These are phyloP conservation scores for Ceratocystiopsis sp. DNA, from an alignment of 2,329 filamentous ascomycete species.

Conservation along the genomic window DNA sequence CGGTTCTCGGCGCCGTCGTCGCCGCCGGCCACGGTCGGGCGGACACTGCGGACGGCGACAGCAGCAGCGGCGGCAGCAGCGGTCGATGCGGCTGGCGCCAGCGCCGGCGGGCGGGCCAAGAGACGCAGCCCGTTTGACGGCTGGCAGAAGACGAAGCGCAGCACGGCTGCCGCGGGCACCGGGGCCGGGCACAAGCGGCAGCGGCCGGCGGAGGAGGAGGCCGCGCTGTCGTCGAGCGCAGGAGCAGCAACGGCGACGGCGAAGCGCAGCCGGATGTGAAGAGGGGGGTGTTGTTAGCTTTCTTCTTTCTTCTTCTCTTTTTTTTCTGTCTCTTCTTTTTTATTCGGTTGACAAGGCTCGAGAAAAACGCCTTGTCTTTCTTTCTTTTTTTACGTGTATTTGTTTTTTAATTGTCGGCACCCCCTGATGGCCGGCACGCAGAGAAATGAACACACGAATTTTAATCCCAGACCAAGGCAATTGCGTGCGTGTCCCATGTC, in stretches of 20 bases:
- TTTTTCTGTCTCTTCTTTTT: background rate
- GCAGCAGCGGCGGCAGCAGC: constrained; percentile 25
- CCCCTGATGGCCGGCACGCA: too few species aligned
- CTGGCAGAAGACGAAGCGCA: constrained; percentile 49
- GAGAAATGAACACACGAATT: too few species aligned
- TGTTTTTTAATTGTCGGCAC: too few species aligned
- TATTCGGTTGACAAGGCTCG: too few species aligned
- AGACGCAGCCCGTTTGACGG: constrained; percentile 44
- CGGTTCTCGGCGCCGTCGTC: constrained; percentile 36
- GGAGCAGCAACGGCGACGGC: too few species aligned
- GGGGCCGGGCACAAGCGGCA: constrained; percentile 26
- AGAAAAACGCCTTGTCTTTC: too few species aligned
- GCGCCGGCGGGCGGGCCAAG: constrained; percentile 14
- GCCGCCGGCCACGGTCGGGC: constrained; percentile 40
- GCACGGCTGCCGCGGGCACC: constrained; percentile 10
- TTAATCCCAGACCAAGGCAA: too few species aligned
- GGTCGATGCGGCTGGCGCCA: constrained; percentile 16
- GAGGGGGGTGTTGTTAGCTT: background rate
- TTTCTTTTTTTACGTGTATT: too few species aligned
- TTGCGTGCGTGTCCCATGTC: too few species aligned
- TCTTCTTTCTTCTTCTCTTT: constrained; percentile 2
- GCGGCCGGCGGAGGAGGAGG: constrained; percentile 16
- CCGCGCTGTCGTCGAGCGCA: constrained; percentile 9
- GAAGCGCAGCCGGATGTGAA: constrained; percentile 21
- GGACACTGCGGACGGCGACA: constrained; percentile 21